Evolutionary conservation across 441 rosid species (phyloP).

Genomic region (Erodium trifolium): DNA sequence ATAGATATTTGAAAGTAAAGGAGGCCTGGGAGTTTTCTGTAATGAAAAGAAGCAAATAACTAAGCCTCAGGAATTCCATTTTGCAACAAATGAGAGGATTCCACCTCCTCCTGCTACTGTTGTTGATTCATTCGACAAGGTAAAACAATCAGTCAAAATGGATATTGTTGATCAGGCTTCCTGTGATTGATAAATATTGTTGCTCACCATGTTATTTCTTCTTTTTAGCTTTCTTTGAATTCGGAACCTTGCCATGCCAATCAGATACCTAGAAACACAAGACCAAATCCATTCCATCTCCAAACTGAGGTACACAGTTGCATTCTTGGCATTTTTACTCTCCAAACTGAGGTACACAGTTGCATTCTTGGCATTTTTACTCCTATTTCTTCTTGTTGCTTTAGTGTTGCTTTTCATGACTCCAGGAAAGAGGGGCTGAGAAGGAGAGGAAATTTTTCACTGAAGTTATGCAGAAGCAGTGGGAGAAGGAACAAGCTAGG

Average conservation of each 20-base stretch:
- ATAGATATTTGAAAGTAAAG: constrained; percentile 93
- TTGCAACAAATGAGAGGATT: constrained; percentile 79
- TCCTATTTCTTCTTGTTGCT: constrained; percentile 7
- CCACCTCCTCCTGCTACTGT: constrained; percentile 49
- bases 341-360: constrained; percentile 73
- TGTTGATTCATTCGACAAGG: constrained; percentile 77
- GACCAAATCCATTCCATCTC: constrained; percentile 82
- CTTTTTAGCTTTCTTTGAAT: constrained; percentile 63
- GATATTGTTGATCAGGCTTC: too few species aligned
- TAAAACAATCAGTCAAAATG: constrained; percentile 14
- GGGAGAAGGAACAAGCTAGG: constrained; percentile 70
- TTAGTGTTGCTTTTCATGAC: constrained; percentile 2
- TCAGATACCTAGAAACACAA: constrained; percentile 60
- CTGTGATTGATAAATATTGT: too few species aligned
- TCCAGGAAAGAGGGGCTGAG: constrained; percentile 88
- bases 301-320: constrained; percentile 59
- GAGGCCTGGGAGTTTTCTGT: constrained; percentile 76
- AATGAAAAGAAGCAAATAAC: constrained; percentile 73
- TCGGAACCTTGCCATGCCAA: constrained; percentile 58
- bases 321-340: constrained; percentile 17
- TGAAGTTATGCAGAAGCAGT: constrained; percentile 51
- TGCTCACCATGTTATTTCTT: constrained; percentile 6
- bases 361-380: background rate
- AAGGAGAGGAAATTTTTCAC: constrained; percentile 59
- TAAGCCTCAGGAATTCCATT: constrained; percentile 81